Base-by-base conservation (phyloP, 1,139 yeast genomes). In the Geotrichum reessii region DNA sequence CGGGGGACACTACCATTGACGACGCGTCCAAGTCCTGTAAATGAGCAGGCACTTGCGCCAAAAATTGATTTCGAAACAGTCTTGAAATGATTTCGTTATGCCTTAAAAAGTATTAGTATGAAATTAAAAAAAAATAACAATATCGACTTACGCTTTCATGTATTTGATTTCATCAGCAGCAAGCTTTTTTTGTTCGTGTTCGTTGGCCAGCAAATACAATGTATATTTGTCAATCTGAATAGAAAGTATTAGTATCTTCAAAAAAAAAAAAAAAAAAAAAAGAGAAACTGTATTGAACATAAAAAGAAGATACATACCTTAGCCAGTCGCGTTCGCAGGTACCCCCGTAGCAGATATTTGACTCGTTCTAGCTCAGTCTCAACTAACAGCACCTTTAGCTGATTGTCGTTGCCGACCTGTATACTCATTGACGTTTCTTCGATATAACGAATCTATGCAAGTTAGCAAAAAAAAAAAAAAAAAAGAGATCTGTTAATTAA, bases 311-410 rank as follows among this genome's bases (percentile, higher is more conserved):
- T 17, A 44, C 61, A 27, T 24, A 57, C 62, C 59, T 60, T 60
- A 22, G 73, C 64, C 58, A 95, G 74, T 59, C 99, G 77, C 2
- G 93, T 81, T 61, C 99, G 79, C 44, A 92, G 76, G 69, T 90
- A 92, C 27, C 91, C 81, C 58, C 98, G 76, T 21, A 92, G 77
- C 50, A 93, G 74, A 69, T 86, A 93, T 66, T 87, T 90, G 53
- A 90, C 81, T 60, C 99, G 76, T 67, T 93, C 99, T 28, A 93
- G 79, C 67, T 93, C 99, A 3, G 96, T 87, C 69, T 93, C 99
- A 63, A 92, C 85, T 21, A 95, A 81, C 77, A 93, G 82, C 50
- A 92, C 76, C 61, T 87, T 86, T 59, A 93, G 74, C 70, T 92
- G 92, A 70, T 86, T 86, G 66, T 87, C 93, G 50, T 78, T 76